These are phyloP conservation scores for Claviceps sp. DNA, from an alignment of 2,329 filamentous ascomycete species.

Conservation along the genomic window DNA sequence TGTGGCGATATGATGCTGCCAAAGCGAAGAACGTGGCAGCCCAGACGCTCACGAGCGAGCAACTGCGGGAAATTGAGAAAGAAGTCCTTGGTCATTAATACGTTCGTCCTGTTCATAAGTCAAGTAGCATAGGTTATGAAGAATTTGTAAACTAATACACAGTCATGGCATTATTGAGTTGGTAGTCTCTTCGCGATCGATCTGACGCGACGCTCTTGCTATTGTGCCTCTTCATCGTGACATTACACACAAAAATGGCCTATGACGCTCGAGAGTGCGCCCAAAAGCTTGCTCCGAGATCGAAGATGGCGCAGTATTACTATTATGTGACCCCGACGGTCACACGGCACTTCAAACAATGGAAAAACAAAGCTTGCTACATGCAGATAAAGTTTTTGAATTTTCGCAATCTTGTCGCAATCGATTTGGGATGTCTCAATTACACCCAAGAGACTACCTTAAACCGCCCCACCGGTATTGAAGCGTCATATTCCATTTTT, in stretches of 20 bases:
- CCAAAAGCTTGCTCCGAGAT: too few relatives aligned
- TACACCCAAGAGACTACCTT: not conserved
- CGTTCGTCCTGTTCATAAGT: not conserved
- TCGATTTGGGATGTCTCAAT: not conserved
- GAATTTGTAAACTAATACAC: not conserved
- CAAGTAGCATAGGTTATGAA: not conserved
- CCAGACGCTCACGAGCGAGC: constrained; percentile 24
- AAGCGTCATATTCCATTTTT: not conserved
- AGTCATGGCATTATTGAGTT: not conserved
- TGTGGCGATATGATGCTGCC: constrained; percentile 44
- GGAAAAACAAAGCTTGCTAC: not conserved
- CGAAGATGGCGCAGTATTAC: too few relatives aligned
- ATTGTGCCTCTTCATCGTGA: not conserved
- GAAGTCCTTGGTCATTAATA: constrained; percentile 27
- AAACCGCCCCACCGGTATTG: not conserved
- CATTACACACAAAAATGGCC: too few relatives aligned
- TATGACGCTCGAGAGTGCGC: too few relatives aligned
- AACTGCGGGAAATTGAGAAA: constrained; percentile 30
- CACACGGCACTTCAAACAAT: not conserved
- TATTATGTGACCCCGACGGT: too few relatives aligned
- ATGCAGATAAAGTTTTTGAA: not conserved
- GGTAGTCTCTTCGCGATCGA: not conserved
- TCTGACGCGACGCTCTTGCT: not conserved
- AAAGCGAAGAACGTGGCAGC: constrained; percentile 27
- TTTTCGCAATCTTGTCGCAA: too few relatives aligned